Percentiles rank a stretch among this genome's conserved stretches.
phyloP scores from a whole-genome alignment of 2,329 filamentous ascomycete species.

The Sporothrix euskadiensis region DNA sequence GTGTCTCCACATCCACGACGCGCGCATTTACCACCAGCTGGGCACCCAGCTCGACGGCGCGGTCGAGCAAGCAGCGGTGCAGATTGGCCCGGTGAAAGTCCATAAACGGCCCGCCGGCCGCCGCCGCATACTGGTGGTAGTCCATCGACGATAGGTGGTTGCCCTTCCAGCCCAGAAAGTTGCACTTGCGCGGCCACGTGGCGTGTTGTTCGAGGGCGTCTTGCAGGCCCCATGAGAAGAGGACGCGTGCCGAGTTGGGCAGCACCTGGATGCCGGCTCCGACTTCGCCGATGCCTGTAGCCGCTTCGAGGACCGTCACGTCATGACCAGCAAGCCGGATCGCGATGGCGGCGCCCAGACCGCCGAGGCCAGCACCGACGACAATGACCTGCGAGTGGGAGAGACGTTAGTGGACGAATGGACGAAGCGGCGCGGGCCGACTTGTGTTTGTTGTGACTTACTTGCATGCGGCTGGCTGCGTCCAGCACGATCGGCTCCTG shows the following conservation, averaged over 20 bases:
- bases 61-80: slow-evolving; percentile 38
- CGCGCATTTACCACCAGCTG: slow-evolving; percentile 34
- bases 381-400: slow-evolving; percentile 28
- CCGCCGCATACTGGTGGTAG: slow-evolving; percentile 24
- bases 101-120: slow-evolving; percentile 39
- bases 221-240: slow-evolving; percentile 38
- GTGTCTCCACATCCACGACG: slow-evolving; percentile 30
- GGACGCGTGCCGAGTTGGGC: slow-evolving; percentile 39
- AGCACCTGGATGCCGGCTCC: slow-evolving; percentile 35
- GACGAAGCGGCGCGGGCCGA: background rate
- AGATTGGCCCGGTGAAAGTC: slow-evolving; percentile 42
- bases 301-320: slow-evolving; percentile 29
- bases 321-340: slow-evolving; percentile 30
- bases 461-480: background rate
- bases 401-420: background rate
- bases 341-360: slow-evolving; percentile 29
- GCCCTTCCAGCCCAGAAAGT: slow-evolving; percentile 32
- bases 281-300: slow-evolving; percentile 28
- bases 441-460: background rate
- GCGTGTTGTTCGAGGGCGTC: slow-evolving; percentile 26
- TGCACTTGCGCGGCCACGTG: slow-evolving; percentile 27
- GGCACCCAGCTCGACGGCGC: slow-evolving; percentile 36
- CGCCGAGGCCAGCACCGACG: slow-evolving; percentile 32
- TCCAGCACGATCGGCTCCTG: background rate
- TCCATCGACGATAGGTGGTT: slow-evolving; percentile 29